Percentiles rank a stretch among this genome's conserved stretches.
phyloP scores from a whole-genome alignment of 2,329 filamentous ascomycete species.

The Zymoseptoria passerinii region DNA sequence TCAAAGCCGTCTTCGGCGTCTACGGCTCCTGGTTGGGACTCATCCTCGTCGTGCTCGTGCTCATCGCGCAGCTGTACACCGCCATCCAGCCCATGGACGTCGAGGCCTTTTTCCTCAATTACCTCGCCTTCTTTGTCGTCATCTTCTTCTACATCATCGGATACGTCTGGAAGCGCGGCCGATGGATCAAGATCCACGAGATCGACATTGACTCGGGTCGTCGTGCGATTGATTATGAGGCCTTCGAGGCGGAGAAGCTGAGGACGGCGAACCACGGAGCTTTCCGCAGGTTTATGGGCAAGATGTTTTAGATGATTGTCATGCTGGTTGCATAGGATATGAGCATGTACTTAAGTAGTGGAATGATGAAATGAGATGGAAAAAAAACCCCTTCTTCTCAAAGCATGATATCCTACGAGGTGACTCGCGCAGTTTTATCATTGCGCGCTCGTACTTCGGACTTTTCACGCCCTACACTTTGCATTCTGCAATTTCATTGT shows the following conservation, averaged over 20 bases:
- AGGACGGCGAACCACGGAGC: slow-evolving; percentile 44
- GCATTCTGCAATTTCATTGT: too few species aligned
- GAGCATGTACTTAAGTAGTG: not conserved
- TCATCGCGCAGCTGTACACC: slow-evolving; percentile 55
- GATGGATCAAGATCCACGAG: slow-evolving; percentile 50
- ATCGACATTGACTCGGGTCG: slow-evolving; percentile 62
- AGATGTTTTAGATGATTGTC: slow-evolving; percentile 17
- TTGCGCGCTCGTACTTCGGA: too few species aligned
- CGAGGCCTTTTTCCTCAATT: slow-evolving; percentile 47
- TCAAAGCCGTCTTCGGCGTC: slow-evolving; percentile 69
- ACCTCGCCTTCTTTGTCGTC: slow-evolving; percentile 48
- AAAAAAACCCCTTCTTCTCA: too few species aligned
- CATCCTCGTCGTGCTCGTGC: slow-evolving; percentile 63
- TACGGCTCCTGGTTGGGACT: slow-evolving; percentile 75
- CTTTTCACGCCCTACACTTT: too few species aligned
- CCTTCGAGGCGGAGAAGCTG: slow-evolving; percentile 49
- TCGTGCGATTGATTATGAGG: slow-evolving; percentile 57
- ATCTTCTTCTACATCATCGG: slow-evolving; percentile 46
- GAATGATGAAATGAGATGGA: not conserved
- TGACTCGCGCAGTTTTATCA: too few species aligned
- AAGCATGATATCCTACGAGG: too few species aligned
- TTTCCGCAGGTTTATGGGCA: slow-evolving; percentile 36
- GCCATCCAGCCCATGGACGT: not conserved
- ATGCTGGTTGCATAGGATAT: not conserved
- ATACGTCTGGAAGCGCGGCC: slow-evolving; percentile 56